Evolutionary conservation across 805 yeast species (phyloP).

Genomic region (Saturnispora dispora): DNA sequence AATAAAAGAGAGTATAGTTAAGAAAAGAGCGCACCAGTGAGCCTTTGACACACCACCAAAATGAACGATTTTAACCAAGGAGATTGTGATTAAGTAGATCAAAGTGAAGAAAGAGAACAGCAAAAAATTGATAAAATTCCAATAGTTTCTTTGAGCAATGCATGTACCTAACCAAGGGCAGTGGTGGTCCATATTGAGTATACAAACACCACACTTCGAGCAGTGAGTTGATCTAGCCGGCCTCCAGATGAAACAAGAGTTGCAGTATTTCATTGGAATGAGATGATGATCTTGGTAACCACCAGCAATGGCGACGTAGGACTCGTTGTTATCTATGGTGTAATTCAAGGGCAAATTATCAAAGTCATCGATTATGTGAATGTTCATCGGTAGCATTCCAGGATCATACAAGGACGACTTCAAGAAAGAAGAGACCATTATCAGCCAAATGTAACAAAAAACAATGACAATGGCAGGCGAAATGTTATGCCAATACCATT

Average conservation of each 20-base stretch:
- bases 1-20: conserved; percentile 41
- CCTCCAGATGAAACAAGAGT: conserved; percentile 64
- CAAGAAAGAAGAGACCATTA: conserved; percentile 39
- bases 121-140: conserved; percentile 48
- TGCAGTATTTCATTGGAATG: conserved; percentile 39
- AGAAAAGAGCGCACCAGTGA: conserved; percentile 37
- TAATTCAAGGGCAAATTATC: conserved; percentile 49
- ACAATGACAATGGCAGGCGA: conserved; percentile 49
- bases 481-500: conserved; percentile 48
- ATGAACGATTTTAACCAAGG: conserved; percentile 22
- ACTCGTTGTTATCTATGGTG: conserved; percentile 30
- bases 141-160: conserved; percentile 64
- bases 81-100: conserved; percentile 21
- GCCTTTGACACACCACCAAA: conserved; percentile 19
- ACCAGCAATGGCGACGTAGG: background rate
- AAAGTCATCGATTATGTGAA: conserved; percentile 42
- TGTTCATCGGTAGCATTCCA: conserved; percentile 58
- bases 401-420: conserved; percentile 57
- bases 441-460: conserved; percentile 50
- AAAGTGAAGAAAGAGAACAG: conserved; percentile 28
- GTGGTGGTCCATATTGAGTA: conserved; percentile 55
- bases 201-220: conserved; percentile 56
- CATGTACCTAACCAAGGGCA: conserved; percentile 64
- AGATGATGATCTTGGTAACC: conserved; percentile 12
- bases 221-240: conserved; percentile 75